Evolutionary conservation across 805 yeast species (phyloP).

Genomic region (Cyberlindnera xylosilytica): DNA sequence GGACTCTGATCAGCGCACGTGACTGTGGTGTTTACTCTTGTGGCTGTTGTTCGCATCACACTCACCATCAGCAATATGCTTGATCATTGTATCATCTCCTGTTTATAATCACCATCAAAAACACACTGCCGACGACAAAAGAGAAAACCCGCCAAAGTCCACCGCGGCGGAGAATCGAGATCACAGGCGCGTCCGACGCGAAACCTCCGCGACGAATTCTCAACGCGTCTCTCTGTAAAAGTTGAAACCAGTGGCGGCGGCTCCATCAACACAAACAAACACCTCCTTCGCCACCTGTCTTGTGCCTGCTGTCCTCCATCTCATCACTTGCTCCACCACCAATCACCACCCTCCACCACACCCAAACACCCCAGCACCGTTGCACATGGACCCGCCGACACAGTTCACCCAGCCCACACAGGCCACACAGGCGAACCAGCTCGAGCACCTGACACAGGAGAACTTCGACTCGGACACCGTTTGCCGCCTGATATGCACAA

Average conservation of each 20-base stretch:
- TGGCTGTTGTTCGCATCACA: no score
- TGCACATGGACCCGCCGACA: slow-evolving; percentile 31
- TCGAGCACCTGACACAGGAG: slow-evolving; percentile 34
- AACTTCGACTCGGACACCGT: slow-evolving; percentile 39
- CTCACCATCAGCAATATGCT: no score
- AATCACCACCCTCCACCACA: background rate
- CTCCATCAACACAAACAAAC: background rate
- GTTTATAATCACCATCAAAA: no score
- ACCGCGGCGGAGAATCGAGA: background rate
- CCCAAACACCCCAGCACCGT: background rate
- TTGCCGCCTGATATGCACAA: slow-evolving; percentile 59
- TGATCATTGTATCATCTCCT: no score
- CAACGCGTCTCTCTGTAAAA: background rate
- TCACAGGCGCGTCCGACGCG: background rate
- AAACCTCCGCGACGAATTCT: background rate
- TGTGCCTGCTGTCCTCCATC: no score
- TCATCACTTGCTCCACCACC: background rate
- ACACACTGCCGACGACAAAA: no score
- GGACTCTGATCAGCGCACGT: no score
- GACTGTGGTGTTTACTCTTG: no score
- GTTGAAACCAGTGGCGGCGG: no score
- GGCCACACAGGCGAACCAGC: slow-evolving; percentile 31
- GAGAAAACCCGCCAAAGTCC: no score
- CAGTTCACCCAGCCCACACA: slow-evolving; percentile 41
- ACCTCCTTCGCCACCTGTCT: no score